phyloP scores from a whole-genome alignment of 1,284 basidiomycete species.

The Naganishia sp. region DNA sequence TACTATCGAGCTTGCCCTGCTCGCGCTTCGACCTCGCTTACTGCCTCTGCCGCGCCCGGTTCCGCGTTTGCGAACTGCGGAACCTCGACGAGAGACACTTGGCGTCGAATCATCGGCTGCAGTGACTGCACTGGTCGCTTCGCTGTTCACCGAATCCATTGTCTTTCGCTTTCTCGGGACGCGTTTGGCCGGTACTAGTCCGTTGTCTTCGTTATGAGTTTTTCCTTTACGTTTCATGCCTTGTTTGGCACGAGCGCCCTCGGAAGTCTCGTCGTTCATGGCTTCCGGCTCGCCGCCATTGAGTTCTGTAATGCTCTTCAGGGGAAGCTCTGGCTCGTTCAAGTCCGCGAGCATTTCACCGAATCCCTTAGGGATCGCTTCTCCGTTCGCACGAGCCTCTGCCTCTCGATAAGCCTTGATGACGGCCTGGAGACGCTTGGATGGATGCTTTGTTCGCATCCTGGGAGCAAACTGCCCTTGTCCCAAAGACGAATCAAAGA shows the following conservation, averaged over 20 bases:
- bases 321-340: conserved; percentile 44
- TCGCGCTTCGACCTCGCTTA: conserved; percentile 33
- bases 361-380: conserved; percentile 39
- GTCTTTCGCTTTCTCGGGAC: conserved; percentile 36
- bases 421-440: conserved; percentile 85
- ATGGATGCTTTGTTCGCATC: conserved; percentile 74
- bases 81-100: not conserved
- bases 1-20: conserved; percentile 28
- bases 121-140: conserved; percentile 4
- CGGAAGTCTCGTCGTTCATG: not conserved
- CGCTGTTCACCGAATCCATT: conserved; percentile 37
- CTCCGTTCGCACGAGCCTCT: conserved; percentile 43
- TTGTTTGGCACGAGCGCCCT: not conserved
- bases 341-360: conserved; percentile 50
- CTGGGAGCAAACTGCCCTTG: conserved; percentile 69
- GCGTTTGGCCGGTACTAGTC: conserved; percentile 23
- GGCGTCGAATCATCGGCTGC: conserved; percentile 9
- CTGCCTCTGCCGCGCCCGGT: conserved; percentile 26
- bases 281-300: not conserved
- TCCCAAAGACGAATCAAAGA: conserved; percentile 58
- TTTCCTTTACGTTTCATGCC: conserved; percentile 17
- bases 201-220: conserved; percentile 1
- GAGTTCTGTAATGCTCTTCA: conserved; percentile 31
- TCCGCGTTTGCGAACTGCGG: conserved; percentile 20
- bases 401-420: conserved; percentile 77